Percentiles rank a stretch among this genome's conserved stretches.
phyloP scores from a whole-genome alignment of 345 rosid species.

The Boechera stricta region DNA sequence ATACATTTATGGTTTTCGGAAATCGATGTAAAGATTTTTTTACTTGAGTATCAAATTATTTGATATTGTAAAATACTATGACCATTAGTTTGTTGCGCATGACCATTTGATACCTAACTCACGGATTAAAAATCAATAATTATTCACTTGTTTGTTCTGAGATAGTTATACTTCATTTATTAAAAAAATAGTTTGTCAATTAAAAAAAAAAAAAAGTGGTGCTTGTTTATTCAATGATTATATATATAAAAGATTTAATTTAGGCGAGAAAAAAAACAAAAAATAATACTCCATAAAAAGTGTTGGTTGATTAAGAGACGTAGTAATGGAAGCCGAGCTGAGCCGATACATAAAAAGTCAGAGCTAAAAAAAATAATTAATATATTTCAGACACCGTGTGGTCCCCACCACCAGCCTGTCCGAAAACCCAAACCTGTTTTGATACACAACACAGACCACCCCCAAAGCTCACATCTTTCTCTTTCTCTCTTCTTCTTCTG shows the following conservation, averaged over 20 bases:
- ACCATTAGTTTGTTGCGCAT: background rate
- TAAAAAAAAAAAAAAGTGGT: conserved; percentile 32
- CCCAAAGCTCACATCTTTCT: conserved; percentile 29
- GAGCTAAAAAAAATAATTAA: conserved; percentile 34
- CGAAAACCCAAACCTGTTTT: conserved; percentile 40
- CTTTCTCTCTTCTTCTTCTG: background rate
- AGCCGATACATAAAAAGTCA: conserved; percentile 32
- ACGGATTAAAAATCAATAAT: background rate
- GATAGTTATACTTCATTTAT: background rate
- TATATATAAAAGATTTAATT: background rate
- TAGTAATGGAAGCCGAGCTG: conserved; percentile 33
- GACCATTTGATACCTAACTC: background rate
- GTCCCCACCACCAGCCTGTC: conserved; percentile 52
- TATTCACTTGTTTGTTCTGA: conserved; percentile 30
- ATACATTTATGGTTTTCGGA: background rate
- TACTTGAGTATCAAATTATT: background rate
- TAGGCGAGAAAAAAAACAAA: background rate
- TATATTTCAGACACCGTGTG: conserved; percentile 39
- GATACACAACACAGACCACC: conserved; percentile 16
- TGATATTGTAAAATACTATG: background rate
- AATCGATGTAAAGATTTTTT: background rate
- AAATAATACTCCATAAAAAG: background rate
- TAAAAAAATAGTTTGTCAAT: background rate
- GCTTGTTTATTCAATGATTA: conserved; percentile 26
- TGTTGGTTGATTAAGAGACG: background rate